Evolutionary conservation across 495 filamentous ascomycete genomes (phyloP), one percentile per base, ranked within the genome.

Genomic region (Apiosordaria backusii): DNA sequence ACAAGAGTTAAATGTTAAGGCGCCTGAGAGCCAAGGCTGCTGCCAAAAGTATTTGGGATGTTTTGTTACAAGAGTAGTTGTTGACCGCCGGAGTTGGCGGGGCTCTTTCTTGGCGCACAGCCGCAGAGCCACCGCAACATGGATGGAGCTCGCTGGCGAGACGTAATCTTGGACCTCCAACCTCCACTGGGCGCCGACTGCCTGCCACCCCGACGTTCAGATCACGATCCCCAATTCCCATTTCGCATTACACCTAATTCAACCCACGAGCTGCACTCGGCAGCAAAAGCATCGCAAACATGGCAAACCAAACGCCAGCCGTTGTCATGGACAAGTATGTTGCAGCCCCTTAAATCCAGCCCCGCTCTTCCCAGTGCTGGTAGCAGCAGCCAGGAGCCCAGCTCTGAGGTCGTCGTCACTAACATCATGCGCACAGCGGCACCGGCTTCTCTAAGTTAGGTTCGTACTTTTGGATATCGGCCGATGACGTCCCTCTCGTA

Each of bases 321-420:
- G 96, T 99, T 97, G 95, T 99, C 92, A 99, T 99, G 92, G 95
- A 99, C 95, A 99, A 99, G 95, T 99, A 89, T 72, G 95, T 85
- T 65, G 16, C 63, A 22, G 60, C 57, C 13, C 24, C 59, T 52
- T 50, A 65, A 62, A 69, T 45, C 66, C 52, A 68, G 66, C 71
- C 70, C 70, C 68, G 62, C 73, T 62, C 63, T 58, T 57, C 29
- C 19, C 24, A 45, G 52, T 59, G 59, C 53, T 21, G 57, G 50
- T 54, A 58, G 57, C 10, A 60, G n/a, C 58, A 63, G 29, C 22
- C 13, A 16, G 50, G 26, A 25, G 52, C 40, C n/a, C 53, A 54
- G 57, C 65, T 57, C 27, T 15, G 57, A 66, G 60, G 29, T 61
- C n/a, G 50, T 64, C 45, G 50, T 68, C 15, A 64, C 74, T 75